Evolutionary conservation across 2,329 filamentous ascomycete genomes (phyloP).

Genomic region (Ophiostoma sp.): DNA sequence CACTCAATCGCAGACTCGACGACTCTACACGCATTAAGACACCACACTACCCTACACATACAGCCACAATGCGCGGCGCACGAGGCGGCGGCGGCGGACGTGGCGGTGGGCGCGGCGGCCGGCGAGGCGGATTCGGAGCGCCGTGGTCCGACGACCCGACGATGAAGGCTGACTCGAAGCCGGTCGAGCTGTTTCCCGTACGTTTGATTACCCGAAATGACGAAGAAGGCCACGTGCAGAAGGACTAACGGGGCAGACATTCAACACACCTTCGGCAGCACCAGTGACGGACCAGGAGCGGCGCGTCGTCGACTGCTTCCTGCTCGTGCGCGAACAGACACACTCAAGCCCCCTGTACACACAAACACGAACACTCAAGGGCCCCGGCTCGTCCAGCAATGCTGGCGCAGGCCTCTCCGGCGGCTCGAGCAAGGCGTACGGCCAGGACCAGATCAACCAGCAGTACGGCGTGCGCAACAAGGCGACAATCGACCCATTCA

Average conservation of each 20-base stretch:
- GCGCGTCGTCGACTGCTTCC: slow-evolving; percentile 45
- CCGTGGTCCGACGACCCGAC: slow-evolving; percentile 52
- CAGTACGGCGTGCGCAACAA: slow-evolving; percentile 51
- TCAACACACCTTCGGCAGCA: slow-evolving; percentile 44
- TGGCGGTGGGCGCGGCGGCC: slow-evolving; percentile 45
- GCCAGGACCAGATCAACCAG: slow-evolving; percentile 54
- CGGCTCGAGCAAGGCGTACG: slow-evolving; percentile 40
- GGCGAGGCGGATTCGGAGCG: slow-evolving; percentile 35
- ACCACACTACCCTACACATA: not conserved
- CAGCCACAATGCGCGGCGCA: slow-evolving; percentile 18
- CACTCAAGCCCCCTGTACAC: slow-evolving; percentile 54
- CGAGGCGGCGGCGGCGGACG: slow-evolving; percentile 42
- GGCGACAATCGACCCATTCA: slow-evolving; percentile 53
- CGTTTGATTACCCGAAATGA: slow-evolving; percentile 23
- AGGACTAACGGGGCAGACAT: slow-evolving; percentile 38
- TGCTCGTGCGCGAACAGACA: slow-evolving; percentile 52
- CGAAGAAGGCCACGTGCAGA: not conserved
- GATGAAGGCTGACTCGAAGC: slow-evolving; percentile 40
- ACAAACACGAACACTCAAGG: slow-evolving; percentile 42
- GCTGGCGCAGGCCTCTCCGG: slow-evolving; percentile 26
- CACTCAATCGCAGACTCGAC: not conserved
- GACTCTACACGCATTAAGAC: not conserved
- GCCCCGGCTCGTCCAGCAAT: slow-evolving; percentile 23
- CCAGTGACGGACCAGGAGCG: slow-evolving; percentile 42
- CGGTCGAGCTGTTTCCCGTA: slow-evolving; percentile 43